Evolutionary conservation across 306 rosid species (phyloP), one percentile per base, ranked within the genome.

Genomic region (Quercus agrifolia): DNA sequence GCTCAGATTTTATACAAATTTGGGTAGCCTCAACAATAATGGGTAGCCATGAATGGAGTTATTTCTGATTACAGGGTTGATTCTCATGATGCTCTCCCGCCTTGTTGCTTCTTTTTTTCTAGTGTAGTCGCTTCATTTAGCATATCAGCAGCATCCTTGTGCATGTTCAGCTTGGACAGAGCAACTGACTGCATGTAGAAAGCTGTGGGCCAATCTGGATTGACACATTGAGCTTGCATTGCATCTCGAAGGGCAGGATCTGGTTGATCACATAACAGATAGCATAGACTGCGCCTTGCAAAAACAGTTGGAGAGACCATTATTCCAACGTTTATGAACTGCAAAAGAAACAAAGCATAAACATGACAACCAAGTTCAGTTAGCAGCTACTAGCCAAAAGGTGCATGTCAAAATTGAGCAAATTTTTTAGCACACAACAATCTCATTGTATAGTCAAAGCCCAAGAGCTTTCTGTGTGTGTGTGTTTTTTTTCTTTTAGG

Each of bases 161-260:
- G 90, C 99, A 95, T 95, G 88, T 91, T 91, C 83, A 95, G 83
- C 90, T 93, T 95, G 6, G 98, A 98, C 52, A 95, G 97, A 49
- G 99, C 99, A 67, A 95, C 98, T 0, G 99, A 95, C 78, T 95
- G 99, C 97, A 95, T 89, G 92, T 93, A 95, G 86, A 95, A 95
- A 49, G 99, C 94, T 0, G 98, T 93, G 2, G 97, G 92, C 99
- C 99, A 95, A 72, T 95, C 99, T 23, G 99, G 98, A 83, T 84
- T 87, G 46, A 93, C 94, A 3, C 92, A 90, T 75, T 95, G 99
- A 31, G 99, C 98, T 84, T 95, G 99, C 99, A 95, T 95, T 59
- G 97, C 99, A 86, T 95, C 99, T 79, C 99, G 87, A 41, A 95
- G 98, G 1, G 99, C 99, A 6, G 98, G 90, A 77, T 95, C 98